These are phyloP conservation scores for Setaria viridis DNA, from an alignment of 202 grass and related monocot genomes.

Conservation along the genomic window DNA sequence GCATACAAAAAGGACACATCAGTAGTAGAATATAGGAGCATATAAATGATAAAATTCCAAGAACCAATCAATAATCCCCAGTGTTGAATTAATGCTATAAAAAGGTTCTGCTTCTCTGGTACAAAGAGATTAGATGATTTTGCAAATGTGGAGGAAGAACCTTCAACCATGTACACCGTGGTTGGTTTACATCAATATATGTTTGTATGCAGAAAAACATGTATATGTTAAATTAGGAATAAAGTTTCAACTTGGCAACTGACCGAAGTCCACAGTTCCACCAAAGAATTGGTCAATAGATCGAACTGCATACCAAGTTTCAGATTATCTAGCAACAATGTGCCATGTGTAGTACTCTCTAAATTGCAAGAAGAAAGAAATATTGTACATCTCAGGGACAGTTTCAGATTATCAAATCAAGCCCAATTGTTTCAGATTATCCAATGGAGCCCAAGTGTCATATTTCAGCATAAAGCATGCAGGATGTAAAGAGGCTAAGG, in stretches of 20 bases:
- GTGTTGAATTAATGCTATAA: constrained; percentile 21
- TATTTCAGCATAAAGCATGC: constrained; percentile 25
- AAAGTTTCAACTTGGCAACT: constrained; percentile 11
- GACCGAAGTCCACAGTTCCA: not conserved
- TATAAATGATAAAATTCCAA: constrained; percentile 15
- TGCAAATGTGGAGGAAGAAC: constrained; percentile 6
- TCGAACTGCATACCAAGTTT: not conserved
- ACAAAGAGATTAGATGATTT: not conserved
- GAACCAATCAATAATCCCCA: constrained; percentile 5
- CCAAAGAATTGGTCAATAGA: constrained; percentile 10
- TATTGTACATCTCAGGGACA: not conserved
- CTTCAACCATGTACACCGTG: constrained; percentile 6
- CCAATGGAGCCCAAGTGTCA: not conserved
- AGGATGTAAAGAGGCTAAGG: constrained; percentile 1
- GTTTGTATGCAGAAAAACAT: not conserved
- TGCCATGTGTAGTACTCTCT: not conserved
- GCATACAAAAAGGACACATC: constrained; percentile 31
- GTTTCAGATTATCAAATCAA: constrained; percentile 35
- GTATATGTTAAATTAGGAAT: not conserved
- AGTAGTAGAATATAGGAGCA: constrained; percentile 23
- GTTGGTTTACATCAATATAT: not conserved
- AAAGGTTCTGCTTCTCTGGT: not conserved
- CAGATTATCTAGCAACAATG: constrained; percentile 4
- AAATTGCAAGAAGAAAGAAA: constrained; percentile 1
- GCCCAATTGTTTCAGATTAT: not conserved